These are phyloP conservation scores for Diaporthe longicolla DNA, from an alignment of 2,329 filamentous ascomycete genomes.

Conservation along the genomic window DNA sequence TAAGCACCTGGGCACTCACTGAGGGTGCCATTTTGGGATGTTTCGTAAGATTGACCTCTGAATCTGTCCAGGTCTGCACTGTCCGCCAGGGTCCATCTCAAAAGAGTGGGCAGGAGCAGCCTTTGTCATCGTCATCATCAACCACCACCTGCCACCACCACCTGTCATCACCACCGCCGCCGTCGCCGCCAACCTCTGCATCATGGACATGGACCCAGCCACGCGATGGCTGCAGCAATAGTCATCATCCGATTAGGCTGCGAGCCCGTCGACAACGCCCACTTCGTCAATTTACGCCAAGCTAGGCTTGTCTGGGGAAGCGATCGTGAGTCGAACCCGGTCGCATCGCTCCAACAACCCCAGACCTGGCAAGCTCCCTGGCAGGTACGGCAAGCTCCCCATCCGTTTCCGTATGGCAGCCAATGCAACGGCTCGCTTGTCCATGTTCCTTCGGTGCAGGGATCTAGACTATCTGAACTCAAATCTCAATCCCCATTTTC, in stretches of 20 bases:
- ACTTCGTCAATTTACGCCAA: background rate
- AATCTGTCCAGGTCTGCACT: too few relatives aligned
- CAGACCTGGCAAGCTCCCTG: background rate
- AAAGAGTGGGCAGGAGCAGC: background rate
- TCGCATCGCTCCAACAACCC: slow-evolving; percentile 14
- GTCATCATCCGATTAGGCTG: slow-evolving; percentile 11
- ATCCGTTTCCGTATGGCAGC: slow-evolving; percentile 30
- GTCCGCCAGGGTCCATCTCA: slow-evolving; percentile 11
- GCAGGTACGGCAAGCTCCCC: background rate
- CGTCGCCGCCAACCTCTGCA: slow-evolving; percentile 6
- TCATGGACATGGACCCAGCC: slow-evolving; percentile 3
- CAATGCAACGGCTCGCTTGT: slow-evolving; percentile 24
- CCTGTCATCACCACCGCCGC: slow-evolving; percentile 5
- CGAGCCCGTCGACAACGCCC: slow-evolving; percentile 2
- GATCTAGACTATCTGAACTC: slow-evolving; percentile 16
- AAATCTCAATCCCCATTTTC: background rate
- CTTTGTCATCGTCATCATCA: slow-evolving; percentile 10
- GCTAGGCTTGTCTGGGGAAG: slow-evolving; percentile 14
- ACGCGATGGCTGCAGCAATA: background rate
- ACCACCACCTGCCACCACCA: background rate
- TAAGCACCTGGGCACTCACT: background rate
- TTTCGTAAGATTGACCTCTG: slow-evolving; percentile 17
- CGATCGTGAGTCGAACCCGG: slow-evolving; percentile 15
- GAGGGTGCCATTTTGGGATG: slow-evolving; percentile 22
- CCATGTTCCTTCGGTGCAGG: background rate